A percentile compares a stretch with the other conserved stretches of the same genome.
Evolutionary conservation across 1,139 yeast species (phyloP).

Genomic region (Schizosaccharomyces versatilis): DNA sequence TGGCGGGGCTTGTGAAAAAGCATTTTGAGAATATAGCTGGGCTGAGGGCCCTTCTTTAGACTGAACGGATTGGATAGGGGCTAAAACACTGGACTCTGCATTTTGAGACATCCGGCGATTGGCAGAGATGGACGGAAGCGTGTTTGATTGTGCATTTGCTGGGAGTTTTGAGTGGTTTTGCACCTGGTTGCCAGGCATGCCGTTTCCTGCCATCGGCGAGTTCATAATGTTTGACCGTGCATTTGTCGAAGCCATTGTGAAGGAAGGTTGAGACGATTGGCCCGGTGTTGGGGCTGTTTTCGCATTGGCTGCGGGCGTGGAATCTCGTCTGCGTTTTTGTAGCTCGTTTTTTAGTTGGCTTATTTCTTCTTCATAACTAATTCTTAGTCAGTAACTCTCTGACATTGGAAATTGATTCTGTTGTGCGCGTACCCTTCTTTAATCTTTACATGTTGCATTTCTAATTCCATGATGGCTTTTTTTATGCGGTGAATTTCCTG

Average conservation of each 20-base stretch:
- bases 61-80: background rate
- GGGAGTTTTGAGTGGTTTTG: background rate
- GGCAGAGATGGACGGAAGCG: background rate
- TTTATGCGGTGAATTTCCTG: constrained; percentile 88
- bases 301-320: background rate
- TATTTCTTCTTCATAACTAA: constrained; percentile 3
- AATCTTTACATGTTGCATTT: constrained; percentile 81
- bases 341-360: background rate
- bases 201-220: background rate
- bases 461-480: constrained; percentile 82
- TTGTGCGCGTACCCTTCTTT: constrained; percentile 80
- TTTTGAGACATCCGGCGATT: no score
- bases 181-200: background rate
- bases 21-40: background rate
- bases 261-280: background rate
- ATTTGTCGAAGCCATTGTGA: background rate
- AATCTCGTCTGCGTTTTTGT: background rate
- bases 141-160: background rate
- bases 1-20: background rate
- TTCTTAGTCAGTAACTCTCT: constrained; percentile 9
- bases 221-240: background rate
- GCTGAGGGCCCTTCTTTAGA: no score
- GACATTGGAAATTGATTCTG: constrained; percentile 41
- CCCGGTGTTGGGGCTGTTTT: background rate
- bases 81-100: background rate